Percentiles rank a stretch among this genome's conserved stretches.
Evolutionary conservation across 768 basidiomycete genomes (phyloP).

Genomic region (Serpula lacrymans): DNA sequence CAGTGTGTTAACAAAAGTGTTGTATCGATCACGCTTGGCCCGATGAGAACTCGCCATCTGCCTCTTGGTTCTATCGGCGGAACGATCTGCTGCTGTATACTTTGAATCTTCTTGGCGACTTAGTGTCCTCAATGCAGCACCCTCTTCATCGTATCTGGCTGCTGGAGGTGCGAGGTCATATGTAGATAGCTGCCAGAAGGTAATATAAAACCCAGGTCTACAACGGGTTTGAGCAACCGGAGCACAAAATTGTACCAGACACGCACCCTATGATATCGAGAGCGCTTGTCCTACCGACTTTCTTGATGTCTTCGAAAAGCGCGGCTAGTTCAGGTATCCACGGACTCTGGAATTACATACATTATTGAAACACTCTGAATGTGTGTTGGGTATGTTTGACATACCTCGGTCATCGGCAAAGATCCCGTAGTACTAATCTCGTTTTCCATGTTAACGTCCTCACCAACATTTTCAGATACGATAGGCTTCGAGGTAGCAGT

Average conservation of each 20-base stretch:
- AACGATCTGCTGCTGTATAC: constrained; percentile 65
- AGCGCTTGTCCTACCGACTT: constrained; percentile 63
- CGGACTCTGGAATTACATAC: constrained; percentile 45
- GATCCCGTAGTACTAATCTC: constrained; percentile 30
- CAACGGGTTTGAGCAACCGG: constrained; percentile 7
- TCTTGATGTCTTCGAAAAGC: constrained; percentile 73
- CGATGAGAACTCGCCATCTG: constrained; percentile 56
- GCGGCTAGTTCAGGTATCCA: constrained; percentile 76
- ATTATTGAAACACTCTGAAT: constrained; percentile 8
- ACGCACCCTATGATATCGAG: constrained; percentile 70
- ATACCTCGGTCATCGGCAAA: constrained; percentile 37
- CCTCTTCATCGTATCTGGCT: constrained; percentile 77
- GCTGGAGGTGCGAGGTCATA: constrained; percentile 84
- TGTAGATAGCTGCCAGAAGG: constrained; percentile 95
- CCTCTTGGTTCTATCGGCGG: constrained; percentile 60
- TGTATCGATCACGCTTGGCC: constrained; percentile 62
- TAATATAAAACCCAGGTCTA: constrained; percentile 89
- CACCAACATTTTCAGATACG: constrained; percentile 29
- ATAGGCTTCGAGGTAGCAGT: constrained; percentile 18
- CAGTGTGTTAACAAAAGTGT: constrained; percentile 53
- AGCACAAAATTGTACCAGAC: constrained; percentile 4
- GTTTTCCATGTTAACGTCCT: constrained; percentile 54
- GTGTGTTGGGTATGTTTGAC: not conserved
- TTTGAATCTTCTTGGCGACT: constrained; percentile 68
- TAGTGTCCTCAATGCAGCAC: constrained; percentile 52